These are phyloP conservation scores for Epichloe aotearoae DNA, from an alignment of 2,329 filamentous ascomycete species.

Conservation along the genomic window DNA sequence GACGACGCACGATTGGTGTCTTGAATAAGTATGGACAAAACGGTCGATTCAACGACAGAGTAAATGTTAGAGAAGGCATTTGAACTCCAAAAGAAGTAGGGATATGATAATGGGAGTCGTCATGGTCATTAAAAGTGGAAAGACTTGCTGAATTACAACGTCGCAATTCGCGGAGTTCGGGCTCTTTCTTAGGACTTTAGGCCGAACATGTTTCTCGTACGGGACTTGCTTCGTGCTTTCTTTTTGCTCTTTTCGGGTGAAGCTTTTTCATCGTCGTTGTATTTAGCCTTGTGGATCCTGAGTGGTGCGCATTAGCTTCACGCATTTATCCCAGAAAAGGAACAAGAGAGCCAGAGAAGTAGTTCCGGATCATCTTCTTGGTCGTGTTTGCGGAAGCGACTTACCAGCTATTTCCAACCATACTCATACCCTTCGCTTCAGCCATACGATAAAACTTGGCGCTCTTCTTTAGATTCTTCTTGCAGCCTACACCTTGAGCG, in stretches of 20 bases:
- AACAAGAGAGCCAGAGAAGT: not conserved
- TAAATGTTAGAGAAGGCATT: constrained; percentile 7
- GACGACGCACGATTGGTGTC: constrained; percentile 5
- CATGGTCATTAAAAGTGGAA: constrained; percentile 15
- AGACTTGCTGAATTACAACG: too few relatives aligned
- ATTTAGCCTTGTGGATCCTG: constrained; percentile 96
- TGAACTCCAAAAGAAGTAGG: constrained; percentile 20
- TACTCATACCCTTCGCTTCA: constrained; percentile 86
- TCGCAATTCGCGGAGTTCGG: not conserved
- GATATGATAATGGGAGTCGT: constrained; percentile 16
- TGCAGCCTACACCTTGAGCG: constrained; percentile 81
- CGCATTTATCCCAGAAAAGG: not conserved
- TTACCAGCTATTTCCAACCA: constrained; percentile 97
- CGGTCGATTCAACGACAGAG: not conserved
- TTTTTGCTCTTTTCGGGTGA: constrained; percentile 35
- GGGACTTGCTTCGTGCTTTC: constrained; percentile 62
- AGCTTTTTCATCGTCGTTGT: constrained; percentile 49
- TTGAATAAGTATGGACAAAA: not conserved
- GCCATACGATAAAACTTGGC: constrained; percentile 83
- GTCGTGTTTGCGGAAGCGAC: constrained; percentile 20
- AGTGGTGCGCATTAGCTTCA: not conserved
- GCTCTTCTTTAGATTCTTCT: constrained; percentile 91
- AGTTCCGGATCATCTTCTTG: not conserved
- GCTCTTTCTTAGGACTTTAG: constrained; percentile 17
- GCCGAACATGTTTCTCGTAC: constrained; percentile 61